Evolutionary conservation across 352 stramenopile genomes (phyloP), one percentile per base, ranked within the genome.

Genomic region (Phytophthora tentaculata): DNA sequence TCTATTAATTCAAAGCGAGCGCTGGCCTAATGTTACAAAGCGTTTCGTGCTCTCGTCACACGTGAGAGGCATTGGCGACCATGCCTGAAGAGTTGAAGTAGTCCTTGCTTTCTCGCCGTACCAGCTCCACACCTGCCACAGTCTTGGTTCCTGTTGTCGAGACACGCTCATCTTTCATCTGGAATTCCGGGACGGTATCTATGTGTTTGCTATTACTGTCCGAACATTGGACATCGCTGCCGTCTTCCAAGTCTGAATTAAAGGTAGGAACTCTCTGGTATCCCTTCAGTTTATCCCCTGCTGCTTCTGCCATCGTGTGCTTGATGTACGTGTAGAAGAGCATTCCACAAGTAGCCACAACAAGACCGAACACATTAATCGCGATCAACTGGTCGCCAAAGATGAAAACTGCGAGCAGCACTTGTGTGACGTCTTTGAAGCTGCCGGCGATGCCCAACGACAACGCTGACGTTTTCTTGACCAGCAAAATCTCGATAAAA

Each of bases 401-500:
- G 62, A 94, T 86, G 29, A 91, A 67, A 32, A 93, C 82, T 10
- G 84, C 87, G 19, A 95, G 76, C 48, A 91, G 54, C 29, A 96
- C 83, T 62, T 96, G 86, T 23, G 84, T 83, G 26, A 94, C 80
- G 65, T 96, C 86, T 54, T 94, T 95, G 53, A 92, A 80, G 51
- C 86, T 93, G 19, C 85, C 87, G 16, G 86, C 84, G 45, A 95
- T 93, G 23, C 83, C 83, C 8, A 96, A 72, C 17, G 86, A 92
- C 45, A 96, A 63, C 19, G 84, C 86, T 26, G 88, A 95, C 16
- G 88, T 96, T 57, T 91, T 88, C 63, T 92, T 90, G 14, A 94
- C 76, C 10, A 96, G 74, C 61, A 85, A 64, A 53, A 95, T 89
- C 72, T 96, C 86, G 44, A 93, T 82, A 29, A 93, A 91, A 59